phyloP scores from a whole-genome alignment of 2,329 filamentous ascomycete genomes.

The Phialophora macrospora region DNA sequence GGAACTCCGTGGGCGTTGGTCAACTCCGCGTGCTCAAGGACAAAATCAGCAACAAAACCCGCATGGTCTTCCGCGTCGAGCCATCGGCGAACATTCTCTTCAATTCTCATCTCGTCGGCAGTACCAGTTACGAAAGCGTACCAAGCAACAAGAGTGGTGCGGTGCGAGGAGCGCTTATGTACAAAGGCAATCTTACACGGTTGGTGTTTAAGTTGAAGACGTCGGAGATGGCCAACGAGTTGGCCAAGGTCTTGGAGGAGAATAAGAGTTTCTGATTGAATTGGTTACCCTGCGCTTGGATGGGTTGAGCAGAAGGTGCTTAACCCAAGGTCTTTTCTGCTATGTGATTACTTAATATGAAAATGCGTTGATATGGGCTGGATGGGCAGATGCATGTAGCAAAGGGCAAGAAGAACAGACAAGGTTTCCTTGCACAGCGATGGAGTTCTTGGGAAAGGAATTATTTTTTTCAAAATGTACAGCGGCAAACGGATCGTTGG shows the following conservation, averaged over 20 bases:
- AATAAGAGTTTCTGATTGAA: conserved; percentile 32
- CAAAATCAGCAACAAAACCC: conserved; percentile 68
- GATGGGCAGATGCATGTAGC: conserved; percentile 5
- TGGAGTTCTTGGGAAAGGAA: conserved; percentile 12
- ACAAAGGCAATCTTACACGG: conserved; percentile 34
- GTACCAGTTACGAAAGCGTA: conserved; percentile 56
- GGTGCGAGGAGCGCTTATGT: conserved; percentile 35
- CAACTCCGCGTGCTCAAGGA: conserved; percentile 74
- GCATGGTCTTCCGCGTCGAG: conserved; percentile 74
- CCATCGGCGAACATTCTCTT: conserved; percentile 74
- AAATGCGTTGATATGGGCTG: not conserved
- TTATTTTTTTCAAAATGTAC: conserved; percentile 16
- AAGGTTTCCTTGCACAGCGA: conserved; percentile 2
- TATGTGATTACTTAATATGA: conserved; percentile 3
- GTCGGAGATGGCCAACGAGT: conserved; percentile 31
- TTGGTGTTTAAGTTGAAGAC: conserved; percentile 39
- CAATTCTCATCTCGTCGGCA: conserved; percentile 69
- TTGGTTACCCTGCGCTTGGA: not conserved
- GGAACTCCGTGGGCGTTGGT: conserved; percentile 73
- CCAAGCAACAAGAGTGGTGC: conserved; percentile 35
- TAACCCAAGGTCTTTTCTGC: not conserved
- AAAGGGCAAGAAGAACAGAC: conserved; percentile 5
- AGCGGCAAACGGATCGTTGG: conserved; percentile 26
- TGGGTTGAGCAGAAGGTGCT: conserved; percentile 3
- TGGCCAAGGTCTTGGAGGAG: conserved; percentile 35